Conservation (phyloP, 192 early-diverging fungal genomes). For the Backusella circina region DNA sequence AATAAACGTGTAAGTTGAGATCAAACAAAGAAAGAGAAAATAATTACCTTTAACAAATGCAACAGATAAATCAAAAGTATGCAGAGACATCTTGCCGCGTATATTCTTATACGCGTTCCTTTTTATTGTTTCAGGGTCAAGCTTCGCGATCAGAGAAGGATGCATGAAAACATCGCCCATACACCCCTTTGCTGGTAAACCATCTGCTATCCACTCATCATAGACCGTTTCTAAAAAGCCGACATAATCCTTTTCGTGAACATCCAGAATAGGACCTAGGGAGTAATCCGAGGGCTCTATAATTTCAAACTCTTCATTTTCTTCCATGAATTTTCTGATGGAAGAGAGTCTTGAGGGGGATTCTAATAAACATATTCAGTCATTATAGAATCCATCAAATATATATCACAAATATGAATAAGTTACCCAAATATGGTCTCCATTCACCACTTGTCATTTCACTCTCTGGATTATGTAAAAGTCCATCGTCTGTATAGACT, state of each 20-base stretch:
- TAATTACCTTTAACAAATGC: slow-evolving; percentile 4
- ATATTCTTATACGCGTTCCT: neutral
- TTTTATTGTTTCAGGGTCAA: neutral
- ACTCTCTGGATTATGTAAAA: slow-evolving; percentile 10
- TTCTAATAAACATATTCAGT: slow-evolving; percentile 4
- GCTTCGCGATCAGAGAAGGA: neutral
- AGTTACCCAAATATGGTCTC: slow-evolving; percentile 5
- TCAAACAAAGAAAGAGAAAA: neutral
- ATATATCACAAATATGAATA: neutral
- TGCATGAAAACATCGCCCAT: slow-evolving; percentile 4
- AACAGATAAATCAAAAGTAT: slow-evolving; percentile 12
- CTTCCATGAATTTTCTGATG: slow-evolving; percentile 14
- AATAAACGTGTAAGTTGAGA: neutral
- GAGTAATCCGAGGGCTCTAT: slow-evolving; percentile 44
- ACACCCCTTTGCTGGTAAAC: neutral
- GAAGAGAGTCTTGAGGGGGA: slow-evolving; percentile 17
- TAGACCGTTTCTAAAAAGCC: slow-evolving; percentile 58
- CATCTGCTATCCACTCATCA: slow-evolving; percentile 42
- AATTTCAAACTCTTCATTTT: slow-evolving; percentile 4
- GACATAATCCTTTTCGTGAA: slow-evolving; percentile 58
- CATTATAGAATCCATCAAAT: neutral
- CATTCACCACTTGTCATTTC: slow-evolving; percentile 8
- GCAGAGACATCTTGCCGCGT: neutral
- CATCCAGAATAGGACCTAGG: slow-evolving; percentile 46
- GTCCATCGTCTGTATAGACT: slow-evolving; percentile 12